Evolutionary conservation across 2,329 filamentous ascomycete species (phyloP).

Genomic region (Polychaeton citri): DNA sequence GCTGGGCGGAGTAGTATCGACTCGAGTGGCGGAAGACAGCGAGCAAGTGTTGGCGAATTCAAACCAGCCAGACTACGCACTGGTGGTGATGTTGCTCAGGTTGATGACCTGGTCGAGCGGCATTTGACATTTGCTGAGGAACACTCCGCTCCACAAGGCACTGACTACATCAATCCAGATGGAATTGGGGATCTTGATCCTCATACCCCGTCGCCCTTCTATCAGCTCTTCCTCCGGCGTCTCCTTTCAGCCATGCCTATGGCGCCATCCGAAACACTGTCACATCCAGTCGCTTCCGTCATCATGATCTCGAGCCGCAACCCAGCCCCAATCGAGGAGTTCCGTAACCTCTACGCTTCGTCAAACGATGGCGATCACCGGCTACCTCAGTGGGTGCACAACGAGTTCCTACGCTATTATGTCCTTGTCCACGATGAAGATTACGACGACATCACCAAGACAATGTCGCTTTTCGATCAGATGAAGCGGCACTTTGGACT

Average conservation of each 20-base stretch:
- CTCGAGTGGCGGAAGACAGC: slow-evolving; percentile 17
- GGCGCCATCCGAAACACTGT: slow-evolving; percentile 80
- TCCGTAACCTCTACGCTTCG: slow-evolving; percentile 70
- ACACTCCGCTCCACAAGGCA: slow-evolving; percentile 22
- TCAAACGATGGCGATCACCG: slow-evolving; percentile 64
- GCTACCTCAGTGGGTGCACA: slow-evolving; percentile 74
- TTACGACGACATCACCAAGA: slow-evolving; percentile 79
- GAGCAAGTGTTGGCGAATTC: slow-evolving; percentile 19
- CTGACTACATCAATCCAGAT: slow-evolving; percentile 29
- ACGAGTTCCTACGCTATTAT: slow-evolving; percentile 90
- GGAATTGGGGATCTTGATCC: slow-evolving; percentile 6
- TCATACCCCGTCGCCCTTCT: slow-evolving; percentile 44
- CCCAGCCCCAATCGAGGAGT: slow-evolving; percentile 67
- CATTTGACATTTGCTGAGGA: slow-evolving; percentile 65
- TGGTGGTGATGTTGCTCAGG: slow-evolving; percentile 47
- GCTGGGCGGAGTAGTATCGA: slow-evolving; percentile 25
- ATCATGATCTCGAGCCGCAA: slow-evolving; percentile 91
- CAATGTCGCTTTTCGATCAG: slow-evolving; percentile 83
- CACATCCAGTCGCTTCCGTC: slow-evolving; percentile 85
- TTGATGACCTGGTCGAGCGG: slow-evolving; percentile 68
- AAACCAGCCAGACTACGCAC: slow-evolving; percentile 26
- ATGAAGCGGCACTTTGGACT: slow-evolving; percentile 98
- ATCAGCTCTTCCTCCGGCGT: slow-evolving; percentile 70
- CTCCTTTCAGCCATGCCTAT: slow-evolving; percentile 68
- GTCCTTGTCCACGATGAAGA: slow-evolving; percentile 95